phyloP scores from a whole-genome alignment of 345 rosid species.

The Odontarrhena argentea region DNA sequence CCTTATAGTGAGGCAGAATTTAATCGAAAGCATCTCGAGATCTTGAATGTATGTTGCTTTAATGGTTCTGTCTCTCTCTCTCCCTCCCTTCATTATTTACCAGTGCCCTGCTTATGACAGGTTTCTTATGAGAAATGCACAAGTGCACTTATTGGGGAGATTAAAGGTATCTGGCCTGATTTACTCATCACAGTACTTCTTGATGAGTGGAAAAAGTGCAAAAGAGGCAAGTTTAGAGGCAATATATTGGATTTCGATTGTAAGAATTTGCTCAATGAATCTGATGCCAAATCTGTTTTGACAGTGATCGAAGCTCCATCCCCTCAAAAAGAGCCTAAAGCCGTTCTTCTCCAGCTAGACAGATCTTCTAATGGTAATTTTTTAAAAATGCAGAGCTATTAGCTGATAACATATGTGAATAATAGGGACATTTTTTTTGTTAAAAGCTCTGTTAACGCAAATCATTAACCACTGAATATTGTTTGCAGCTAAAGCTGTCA shows the following conservation, averaged over 20 bases:
- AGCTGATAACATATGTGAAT: conserved; percentile 30
- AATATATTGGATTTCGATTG: conserved; percentile 19
- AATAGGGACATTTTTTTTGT: not conserved
- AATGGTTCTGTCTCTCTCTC: not conserved
- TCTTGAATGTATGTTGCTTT: conserved; percentile 59
- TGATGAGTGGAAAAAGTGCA: conserved; percentile 97
- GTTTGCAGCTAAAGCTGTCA: conserved; percentile 51
- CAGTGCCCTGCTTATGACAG: conserved; percentile 46
- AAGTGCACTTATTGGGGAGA: conserved; percentile 57
- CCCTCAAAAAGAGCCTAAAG: conserved; percentile 79
- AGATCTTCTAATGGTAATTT: conserved; percentile 63
- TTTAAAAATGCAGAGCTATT: not conserved
- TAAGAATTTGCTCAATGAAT: conserved; percentile 21
- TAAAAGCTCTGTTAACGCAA: conserved; percentile 8
- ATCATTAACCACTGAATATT: conserved; percentile 20
- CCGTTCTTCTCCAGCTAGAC: conserved; percentile 64
- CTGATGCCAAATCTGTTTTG: conserved; percentile 32
- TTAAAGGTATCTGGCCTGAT: conserved; percentile 87
- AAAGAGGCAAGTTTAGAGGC: conserved; percentile 62
- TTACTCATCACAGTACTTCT: conserved; percentile 61
- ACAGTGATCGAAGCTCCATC: conserved; percentile 89
- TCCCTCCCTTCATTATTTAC: not conserved
- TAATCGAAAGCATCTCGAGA: conserved; percentile 68
- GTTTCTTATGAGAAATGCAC: conserved; percentile 65
- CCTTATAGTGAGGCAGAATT: conserved; percentile 88